A percentile compares a stretch with the other conserved stretches of the same genome.
phyloP scores from a whole-genome alignment of 805 yeast genomes.

The Barnettozyma sucrosica region DNA sequence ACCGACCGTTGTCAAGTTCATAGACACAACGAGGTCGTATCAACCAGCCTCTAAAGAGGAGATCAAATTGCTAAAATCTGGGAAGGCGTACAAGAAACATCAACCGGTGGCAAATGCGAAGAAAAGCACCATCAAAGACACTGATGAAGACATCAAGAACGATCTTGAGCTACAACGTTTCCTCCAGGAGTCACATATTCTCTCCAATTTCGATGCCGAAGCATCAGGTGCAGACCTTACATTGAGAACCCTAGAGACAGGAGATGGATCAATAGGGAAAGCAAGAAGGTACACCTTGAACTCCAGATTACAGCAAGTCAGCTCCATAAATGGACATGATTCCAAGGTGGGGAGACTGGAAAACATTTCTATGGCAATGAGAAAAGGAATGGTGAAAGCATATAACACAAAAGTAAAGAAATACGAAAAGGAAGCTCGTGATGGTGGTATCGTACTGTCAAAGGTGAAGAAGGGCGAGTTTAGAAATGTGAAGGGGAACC shows the following conservation, averaged over 20 bases:
- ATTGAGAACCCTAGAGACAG: conserved; percentile 47
- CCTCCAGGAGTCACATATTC: conserved; percentile 64
- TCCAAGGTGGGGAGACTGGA: conserved; percentile 40
- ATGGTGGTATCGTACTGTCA: conserved; percentile 86
- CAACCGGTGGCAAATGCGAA: conserved; percentile 11
- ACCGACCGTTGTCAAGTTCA: conserved; percentile 34
- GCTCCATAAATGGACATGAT: conserved; percentile 37
- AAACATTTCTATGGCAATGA: conserved; percentile 82
- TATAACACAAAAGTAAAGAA: conserved; percentile 46
- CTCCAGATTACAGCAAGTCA: conserved; percentile 45
- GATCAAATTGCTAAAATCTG: conserved; percentile 48
- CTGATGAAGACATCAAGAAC: conserved; percentile 53
- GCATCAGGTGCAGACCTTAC: conserved; percentile 59
- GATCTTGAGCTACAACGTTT: conserved; percentile 71
- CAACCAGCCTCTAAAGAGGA: conserved; percentile 40
- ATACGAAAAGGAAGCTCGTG: conserved; percentile 72
- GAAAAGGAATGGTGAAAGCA: conserved; percentile 74
- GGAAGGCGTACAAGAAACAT: conserved; percentile 37
- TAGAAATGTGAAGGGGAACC: conserved; percentile 38
- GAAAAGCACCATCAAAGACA: conserved; percentile 27
- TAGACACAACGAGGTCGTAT: conserved; percentile 29
- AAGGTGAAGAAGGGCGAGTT: conserved; percentile 62
- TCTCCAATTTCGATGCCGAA: conserved; percentile 30
- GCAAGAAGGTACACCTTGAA: conserved; percentile 61
- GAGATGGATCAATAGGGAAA: conserved; percentile 45